These are phyloP conservation scores for Zygosaccharomyces sapae DNA, from an alignment of 1,139 yeast genomes.

Conservation along the genomic window DNA sequence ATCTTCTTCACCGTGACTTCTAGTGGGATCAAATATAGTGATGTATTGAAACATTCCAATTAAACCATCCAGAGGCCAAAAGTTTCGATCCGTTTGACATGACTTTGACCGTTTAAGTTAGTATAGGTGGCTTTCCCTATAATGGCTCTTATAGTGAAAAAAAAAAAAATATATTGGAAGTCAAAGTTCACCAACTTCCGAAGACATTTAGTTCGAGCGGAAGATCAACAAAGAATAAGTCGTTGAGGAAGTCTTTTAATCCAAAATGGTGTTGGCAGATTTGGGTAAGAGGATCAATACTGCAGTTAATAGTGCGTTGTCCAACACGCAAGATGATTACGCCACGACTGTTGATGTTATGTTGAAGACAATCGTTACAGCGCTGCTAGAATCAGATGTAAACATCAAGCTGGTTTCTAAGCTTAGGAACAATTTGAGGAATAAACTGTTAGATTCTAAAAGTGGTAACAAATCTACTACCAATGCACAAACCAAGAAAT, in stretches of 20 bases:
- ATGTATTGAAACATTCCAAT: constrained; percentile 25
- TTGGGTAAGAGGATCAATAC: constrained; percentile 80
- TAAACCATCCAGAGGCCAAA: background rate
- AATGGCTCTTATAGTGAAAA: background rate
- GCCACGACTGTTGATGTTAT: constrained; percentile 57
- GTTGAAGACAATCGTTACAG: constrained; percentile 85
- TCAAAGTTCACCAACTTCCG: background rate
- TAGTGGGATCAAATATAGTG: constrained; percentile 29
- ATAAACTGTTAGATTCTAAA: constrained; percentile 43
- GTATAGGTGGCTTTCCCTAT: constrained; percentile 4
- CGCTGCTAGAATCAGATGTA: constrained; percentile 87
- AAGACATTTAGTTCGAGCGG: background rate
- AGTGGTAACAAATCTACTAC: constrained; percentile 23
- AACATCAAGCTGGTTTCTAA: constrained; percentile 78
- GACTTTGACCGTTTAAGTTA: constrained; percentile 5
- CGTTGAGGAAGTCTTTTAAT: background rate
- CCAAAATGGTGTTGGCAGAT: constrained; percentile 85
- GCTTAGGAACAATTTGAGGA: constrained; percentile 68
- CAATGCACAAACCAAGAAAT: constrained; percentile 61
- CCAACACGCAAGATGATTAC: constrained; percentile 56
- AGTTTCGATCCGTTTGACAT: constrained; percentile 5
- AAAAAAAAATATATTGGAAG: constrained; percentile 2
- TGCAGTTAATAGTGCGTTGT: constrained; percentile 69
- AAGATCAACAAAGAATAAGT: background rate
- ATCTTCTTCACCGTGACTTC: constrained; percentile 25